Evolutionary conservation across 1,284 basidiomycete species (phyloP).

Genomic region (Cutaneotrichosporon arboriforme): DNA sequence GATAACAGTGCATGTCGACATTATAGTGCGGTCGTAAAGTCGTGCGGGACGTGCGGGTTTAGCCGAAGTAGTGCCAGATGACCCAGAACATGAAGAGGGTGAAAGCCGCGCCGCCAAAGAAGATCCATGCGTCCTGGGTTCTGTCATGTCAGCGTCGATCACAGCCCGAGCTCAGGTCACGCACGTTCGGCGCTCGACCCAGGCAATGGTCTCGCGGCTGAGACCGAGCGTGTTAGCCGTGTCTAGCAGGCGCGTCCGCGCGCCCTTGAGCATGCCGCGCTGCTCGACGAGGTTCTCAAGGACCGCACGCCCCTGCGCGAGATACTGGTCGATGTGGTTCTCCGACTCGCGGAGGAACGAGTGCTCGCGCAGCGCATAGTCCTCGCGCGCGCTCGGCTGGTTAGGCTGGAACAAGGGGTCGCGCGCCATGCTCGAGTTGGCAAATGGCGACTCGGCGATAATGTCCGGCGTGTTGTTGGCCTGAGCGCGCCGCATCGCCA

Average conservation of each 20-base stretch:
- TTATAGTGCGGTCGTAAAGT: slow-evolving; percentile 6
- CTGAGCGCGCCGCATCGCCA: slow-evolving; percentile 28
- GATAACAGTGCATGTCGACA: background rate
- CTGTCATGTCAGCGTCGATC: slow-evolving; percentile 48
- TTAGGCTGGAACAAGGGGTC: slow-evolving; percentile 54
- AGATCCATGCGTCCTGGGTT: slow-evolving; percentile 89
- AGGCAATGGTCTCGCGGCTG: slow-evolving; percentile 85
- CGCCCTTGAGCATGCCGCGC: slow-evolving; percentile 83
- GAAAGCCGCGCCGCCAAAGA: slow-evolving; percentile 71
- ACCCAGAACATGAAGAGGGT: slow-evolving; percentile 86
- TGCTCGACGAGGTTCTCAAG: slow-evolving; percentile 86
- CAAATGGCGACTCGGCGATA: slow-evolving; percentile 40
- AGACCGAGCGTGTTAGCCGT: slow-evolving; percentile 88
- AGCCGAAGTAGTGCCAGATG: slow-evolving; percentile 85
- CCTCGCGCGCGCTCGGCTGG: slow-evolving; percentile 55
- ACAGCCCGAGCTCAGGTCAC: slow-evolving; percentile 19
- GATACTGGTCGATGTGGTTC: slow-evolving; percentile 73
- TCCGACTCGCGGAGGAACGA: slow-evolving; percentile 77
- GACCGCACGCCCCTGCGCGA: slow-evolving; percentile 82
- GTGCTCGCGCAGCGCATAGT: slow-evolving; percentile 76
- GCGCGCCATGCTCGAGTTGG: slow-evolving; percentile 55
- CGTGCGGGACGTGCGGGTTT: slow-evolving; percentile 6
- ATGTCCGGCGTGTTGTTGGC: slow-evolving; percentile 54
- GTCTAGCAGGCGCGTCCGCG: slow-evolving; percentile 71
- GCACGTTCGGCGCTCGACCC: slow-evolving; percentile 87